Base-by-base conservation (phyloP, 1,284 basidiomycete species). In the Boletus sp. region DNA sequence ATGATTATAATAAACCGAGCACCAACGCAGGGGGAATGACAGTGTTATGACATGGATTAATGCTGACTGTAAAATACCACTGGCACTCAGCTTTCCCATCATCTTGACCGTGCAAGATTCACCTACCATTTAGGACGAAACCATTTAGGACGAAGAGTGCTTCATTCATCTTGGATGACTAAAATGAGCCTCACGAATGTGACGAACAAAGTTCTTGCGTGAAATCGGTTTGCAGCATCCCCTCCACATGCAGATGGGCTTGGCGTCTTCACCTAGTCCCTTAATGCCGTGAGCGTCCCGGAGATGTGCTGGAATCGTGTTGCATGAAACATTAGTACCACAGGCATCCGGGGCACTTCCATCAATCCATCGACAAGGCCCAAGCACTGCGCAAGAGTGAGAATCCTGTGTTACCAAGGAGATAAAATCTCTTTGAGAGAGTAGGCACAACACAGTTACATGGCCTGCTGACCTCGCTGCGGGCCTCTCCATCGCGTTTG, bases 171-270 rank as follows among this genome's bases (percentile, higher is more conserved):
- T 64, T 1, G 11, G 33, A 33, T 69, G 67, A 2, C 23, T 25
- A 14, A 68, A 5, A 2, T 71, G 67, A 0, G 0, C 0, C 4
- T 67, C 67, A 0, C n/a, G 21, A 4, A 53, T 3, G 5, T 68
- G 69, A 0, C 67, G 61, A 11, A 0, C 1, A 4, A 65, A 51
- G n/a, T 55, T 60, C 11, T 71, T 67, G 14, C 57, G 44, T 4
- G 0, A 1, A 21, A 48, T 3, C 0, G 0, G 0, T 28, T 50
- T 48, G 6, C 1, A 0, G 28, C 65, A 65, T 0, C 28, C 62
- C 0, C 9, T 1, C 65, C 67, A 69, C 1, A 1, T 1, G 21
- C 65, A 66, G 0, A 0, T 0, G 16, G 51, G 3, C 23, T 5
- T 6, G 10, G 0, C 0, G 2, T 5, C 0, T 1, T 8, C 23